Base-by-base conservation (phyloP, 164 flowering plant species). In the Euptelea pleiosperma region DNA sequence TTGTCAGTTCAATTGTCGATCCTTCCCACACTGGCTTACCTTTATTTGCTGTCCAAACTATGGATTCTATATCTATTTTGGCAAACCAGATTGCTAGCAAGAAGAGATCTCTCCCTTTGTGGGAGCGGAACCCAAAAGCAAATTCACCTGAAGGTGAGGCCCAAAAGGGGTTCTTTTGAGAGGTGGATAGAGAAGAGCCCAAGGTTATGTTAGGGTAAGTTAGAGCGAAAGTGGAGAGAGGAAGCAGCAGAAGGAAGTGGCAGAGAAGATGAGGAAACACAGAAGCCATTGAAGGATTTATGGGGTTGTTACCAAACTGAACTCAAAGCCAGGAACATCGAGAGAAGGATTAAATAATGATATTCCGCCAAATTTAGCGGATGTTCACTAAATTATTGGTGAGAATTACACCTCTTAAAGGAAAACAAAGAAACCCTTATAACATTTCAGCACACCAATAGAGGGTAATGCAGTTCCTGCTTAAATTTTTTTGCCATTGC, bases 11-110 rank as follows among this genome's bases (percentile, higher is more conserved):
- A 21, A 73, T 44, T 46, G 25, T 73, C 12, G 79, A 77, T 9
- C 79, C 84, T 24, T 14, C n/a, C 11, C 33, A 63, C 11, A 67
- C 66, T 8, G 60, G 61, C 5, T 67, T 49, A 9, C 42, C 52
- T 10, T 55, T 18, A 8, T 71, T 74, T 30, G 75, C 77, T 1
- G 73, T 64, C 83, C 83, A 79, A 19, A 79, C 62, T 3, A 79
- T 55, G 14, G 77, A 71, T 39, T 46, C 65, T 8, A 61, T 65
- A 2, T 68, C 65, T 26, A 75, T 57, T 50, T 73, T 66, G 21
- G 70, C 41, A 46, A 66, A 79, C 75, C 80, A 76, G 43, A 70
- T 70, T 22, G 80, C 70, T 2, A 79, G 62, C 21, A 74, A 37
- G 62, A 69, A 72, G 22, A 19, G 16, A 4, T 54, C 60, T 6